phyloP scores from a whole-genome alignment of 352 stramenopile genomes.

The Nothophytophthora sp. region DNA sequence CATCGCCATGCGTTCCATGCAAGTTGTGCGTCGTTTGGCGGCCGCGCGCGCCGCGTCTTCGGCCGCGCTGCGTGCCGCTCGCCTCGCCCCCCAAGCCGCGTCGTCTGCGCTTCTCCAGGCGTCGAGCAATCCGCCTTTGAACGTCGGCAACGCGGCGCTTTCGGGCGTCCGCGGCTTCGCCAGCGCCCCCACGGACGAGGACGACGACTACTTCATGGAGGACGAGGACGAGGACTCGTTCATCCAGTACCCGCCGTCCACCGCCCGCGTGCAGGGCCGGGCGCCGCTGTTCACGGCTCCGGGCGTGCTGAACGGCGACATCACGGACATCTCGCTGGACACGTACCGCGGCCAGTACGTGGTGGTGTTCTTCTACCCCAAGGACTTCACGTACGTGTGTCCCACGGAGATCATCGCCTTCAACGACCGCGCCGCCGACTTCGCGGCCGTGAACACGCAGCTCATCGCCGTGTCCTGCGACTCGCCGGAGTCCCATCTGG shows the following conservation, averaged over 20 bases:
- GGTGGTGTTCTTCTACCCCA: constrained; percentile 92
- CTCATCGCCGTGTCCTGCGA: constrained; percentile 90
- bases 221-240: constrained; percentile 74
- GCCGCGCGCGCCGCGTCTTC: constrained; percentile 14
- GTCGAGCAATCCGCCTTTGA: background rate
- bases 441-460: constrained; percentile 87
- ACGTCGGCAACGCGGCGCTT: background rate
- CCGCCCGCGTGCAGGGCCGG: constrained; percentile 55
- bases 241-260: constrained; percentile 76
- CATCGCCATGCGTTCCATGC: constrained; percentile 23
- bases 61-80: constrained; percentile 8
- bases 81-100: constrained; percentile 6
- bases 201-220: constrained; percentile 63
- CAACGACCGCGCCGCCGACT: constrained; percentile 83
- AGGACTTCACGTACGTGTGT: constrained; percentile 92
- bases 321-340: constrained; percentile 79
- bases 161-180: constrained; percentile 39
- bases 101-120: constrained; percentile 2
- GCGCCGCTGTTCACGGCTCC: constrained; percentile 78
- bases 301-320: constrained; percentile 83
- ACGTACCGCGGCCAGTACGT: constrained; percentile 90
- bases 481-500: constrained; percentile 90
- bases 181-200: constrained; percentile 36
- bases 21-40: constrained; percentile 32
- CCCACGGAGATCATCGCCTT: constrained; percentile 93